Percentiles rank a stretch among this genome's conserved stretches.
Evolutionary conservation across 225 moss, liverwort and hornwort species (phyloP).

Genomic region (Marchantia polymorpha): DNA sequence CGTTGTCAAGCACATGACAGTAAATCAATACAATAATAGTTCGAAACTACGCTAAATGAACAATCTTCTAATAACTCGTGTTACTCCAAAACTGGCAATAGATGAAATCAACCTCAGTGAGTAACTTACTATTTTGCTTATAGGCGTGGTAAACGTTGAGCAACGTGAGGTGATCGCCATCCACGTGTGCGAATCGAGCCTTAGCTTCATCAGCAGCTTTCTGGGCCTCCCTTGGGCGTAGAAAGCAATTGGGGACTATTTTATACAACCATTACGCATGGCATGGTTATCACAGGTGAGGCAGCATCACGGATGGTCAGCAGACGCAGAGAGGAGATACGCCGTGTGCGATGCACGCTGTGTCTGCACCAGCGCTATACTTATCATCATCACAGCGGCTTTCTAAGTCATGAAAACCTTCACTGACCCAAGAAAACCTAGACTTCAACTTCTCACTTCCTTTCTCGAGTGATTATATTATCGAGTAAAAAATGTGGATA

Average conservation of each 20-base stretch:
- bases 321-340: slow-evolving; percentile 99
- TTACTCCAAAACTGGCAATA: no score
- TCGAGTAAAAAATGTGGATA: neutral
- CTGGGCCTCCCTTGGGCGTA: slow-evolving; percentile 99
- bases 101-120: no score
- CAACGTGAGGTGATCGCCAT: slow-evolving; percentile 98
- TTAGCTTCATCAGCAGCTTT: slow-evolving; percentile 99
- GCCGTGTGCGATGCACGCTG: slow-evolving; percentile 99
- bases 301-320: slow-evolving; percentile 99
- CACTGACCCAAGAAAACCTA: neutral
- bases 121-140: slow-evolving; percentile 87
- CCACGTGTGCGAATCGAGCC: slow-evolving; percentile 99
- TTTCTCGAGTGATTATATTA: neutral
- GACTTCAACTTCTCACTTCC: neutral
- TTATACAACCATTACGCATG: slow-evolving; percentile 76
- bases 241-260: slow-evolving; percentile 99
- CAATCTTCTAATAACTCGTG: no score
- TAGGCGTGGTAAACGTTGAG: slow-evolving; percentile 99
- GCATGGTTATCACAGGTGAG: slow-evolving; percentile 98
- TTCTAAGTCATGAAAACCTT: slow-evolving; percentile 36
- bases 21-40: no score
- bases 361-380: slow-evolving; percentile 99
- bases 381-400: slow-evolving; percentile 90
- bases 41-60: no score
- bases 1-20: no score